Conservation (phyloP, 768 basidiomycete genomes). For the Hemileccinum rubropunctum region DNA sequence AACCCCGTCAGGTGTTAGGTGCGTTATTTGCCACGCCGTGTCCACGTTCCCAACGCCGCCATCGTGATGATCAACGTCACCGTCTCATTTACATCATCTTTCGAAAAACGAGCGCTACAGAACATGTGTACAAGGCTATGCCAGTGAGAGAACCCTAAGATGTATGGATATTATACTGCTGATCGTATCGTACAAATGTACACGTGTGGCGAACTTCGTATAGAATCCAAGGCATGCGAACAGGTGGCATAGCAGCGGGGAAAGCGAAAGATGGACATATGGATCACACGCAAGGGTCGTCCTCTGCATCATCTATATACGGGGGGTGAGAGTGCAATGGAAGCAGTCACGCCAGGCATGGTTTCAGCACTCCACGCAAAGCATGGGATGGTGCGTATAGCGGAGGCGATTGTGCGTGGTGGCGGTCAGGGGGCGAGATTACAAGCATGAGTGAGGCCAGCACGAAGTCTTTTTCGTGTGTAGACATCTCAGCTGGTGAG, state of each 20-base stretch:
- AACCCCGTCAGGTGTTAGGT: not conserved
- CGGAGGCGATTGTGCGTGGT: slow-evolving; percentile 11
- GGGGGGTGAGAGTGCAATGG: slow-evolving; percentile 7
- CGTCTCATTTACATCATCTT: slow-evolving; percentile 6
- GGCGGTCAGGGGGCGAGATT: slow-evolving; percentile 13
- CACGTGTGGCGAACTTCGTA: slow-evolving; percentile 15
- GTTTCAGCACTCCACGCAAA: slow-evolving; percentile 1
- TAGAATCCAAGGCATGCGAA: slow-evolving; percentile 18
- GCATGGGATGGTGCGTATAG: slow-evolving; percentile 6
- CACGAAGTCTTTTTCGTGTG: slow-evolving; percentile 21
- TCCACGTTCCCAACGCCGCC: not conserved
- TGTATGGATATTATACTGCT: slow-evolving; percentile 24
- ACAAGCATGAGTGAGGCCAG: slow-evolving; percentile 14
- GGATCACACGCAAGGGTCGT: slow-evolving; percentile 14
- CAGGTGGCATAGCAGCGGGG: slow-evolving; percentile 11
- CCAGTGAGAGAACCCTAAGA: slow-evolving; percentile 1
- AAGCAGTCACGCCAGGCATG: not conserved
- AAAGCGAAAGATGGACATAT: slow-evolving; percentile 21
- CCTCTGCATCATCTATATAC: slow-evolving; percentile 22
- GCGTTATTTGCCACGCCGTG: slow-evolving; percentile 4
- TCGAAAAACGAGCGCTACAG: not conserved
- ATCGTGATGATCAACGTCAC: slow-evolving; percentile 1
- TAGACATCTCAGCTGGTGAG: slow-evolving; percentile 16
- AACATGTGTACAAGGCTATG: not conserved
- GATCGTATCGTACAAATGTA: slow-evolving; percentile 29